Conservation (phyloP, 2,329 filamentous ascomycete species). For the Colletotrichum chrysophilum region DNA sequence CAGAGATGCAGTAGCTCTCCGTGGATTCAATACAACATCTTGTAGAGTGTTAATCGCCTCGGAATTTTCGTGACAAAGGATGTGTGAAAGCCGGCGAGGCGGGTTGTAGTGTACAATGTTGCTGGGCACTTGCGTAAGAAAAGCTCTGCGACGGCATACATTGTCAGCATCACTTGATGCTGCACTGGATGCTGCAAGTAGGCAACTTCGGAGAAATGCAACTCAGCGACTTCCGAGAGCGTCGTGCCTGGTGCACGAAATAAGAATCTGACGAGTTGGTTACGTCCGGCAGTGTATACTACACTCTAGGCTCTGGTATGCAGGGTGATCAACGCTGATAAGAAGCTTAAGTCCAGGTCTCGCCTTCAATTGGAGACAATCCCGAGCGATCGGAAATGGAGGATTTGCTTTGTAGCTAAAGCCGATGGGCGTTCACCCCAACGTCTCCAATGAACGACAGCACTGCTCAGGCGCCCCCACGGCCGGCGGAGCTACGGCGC, state of each 20-base stretch:
- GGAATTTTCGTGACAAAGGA: background rate
- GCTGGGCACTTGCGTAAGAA: background rate
- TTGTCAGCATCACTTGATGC: background rate
- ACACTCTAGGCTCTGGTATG: background rate
- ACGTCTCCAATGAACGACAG: background rate
- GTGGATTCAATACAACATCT: background rate
- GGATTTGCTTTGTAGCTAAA: background rate
- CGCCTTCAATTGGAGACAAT: background rate
- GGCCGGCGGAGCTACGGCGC: background rate
- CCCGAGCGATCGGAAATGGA: slow-evolving; percentile 16
- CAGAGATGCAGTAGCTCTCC: background rate
- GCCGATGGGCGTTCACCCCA: background rate
- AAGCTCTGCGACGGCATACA: background rate
- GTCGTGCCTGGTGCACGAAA: background rate
- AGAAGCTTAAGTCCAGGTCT: background rate
- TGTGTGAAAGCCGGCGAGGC: background rate
- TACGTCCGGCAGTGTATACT: background rate
- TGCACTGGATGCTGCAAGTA: background rate
- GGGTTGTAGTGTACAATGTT: background rate
- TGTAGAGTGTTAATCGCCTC: background rate
- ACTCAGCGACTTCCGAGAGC: background rate
- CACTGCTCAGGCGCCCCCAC: background rate
- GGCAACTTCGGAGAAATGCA: background rate
- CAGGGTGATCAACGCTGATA: background rate
- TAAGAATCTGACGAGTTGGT: background rate